Evolutionary conservation across 2,329 filamentous ascomycete species (phyloP).

Genomic region (Aspergillus brasiliensis): DNA sequence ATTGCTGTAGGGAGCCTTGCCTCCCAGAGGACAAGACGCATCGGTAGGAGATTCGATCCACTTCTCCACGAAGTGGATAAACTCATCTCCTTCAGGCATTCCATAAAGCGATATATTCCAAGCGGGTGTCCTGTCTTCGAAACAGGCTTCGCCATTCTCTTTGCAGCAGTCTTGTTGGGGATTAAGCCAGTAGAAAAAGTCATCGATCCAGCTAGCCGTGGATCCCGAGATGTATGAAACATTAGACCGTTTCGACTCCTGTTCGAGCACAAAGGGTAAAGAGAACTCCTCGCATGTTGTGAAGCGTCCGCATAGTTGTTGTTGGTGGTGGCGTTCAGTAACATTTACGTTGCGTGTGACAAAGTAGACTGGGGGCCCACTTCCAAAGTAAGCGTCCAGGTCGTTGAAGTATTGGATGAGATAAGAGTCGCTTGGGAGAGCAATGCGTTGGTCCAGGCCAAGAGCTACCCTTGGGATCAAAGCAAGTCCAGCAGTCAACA

Average conservation of each 20-base stretch:
- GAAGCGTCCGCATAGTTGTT: constrained; percentile 86
- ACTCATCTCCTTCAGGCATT: constrained; percentile 93
- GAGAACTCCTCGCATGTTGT: constrained; percentile 84
- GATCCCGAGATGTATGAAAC: constrained; percentile 86
- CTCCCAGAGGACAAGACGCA: constrained; percentile 82
- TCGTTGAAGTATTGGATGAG: constrained; percentile 97
- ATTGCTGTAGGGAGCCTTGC: constrained; percentile 81
- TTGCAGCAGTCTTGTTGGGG: constrained; percentile 78
- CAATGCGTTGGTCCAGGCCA: constrained; percentile 91
- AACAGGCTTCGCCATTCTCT: constrained; percentile 72
- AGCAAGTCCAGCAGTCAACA: constrained; percentile 83
- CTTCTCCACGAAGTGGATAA: constrained; percentile 78
- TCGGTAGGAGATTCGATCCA: constrained; percentile 81
- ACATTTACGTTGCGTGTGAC: constrained; percentile 80
- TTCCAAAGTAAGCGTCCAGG: constrained; percentile 86
- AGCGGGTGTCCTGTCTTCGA: constrained; percentile 71
- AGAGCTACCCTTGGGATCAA: constrained; percentile 82
- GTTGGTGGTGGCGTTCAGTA: constrained; percentile 74
- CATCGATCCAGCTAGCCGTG: constrained; percentile 93
- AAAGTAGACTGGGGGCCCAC: constrained; percentile 94
- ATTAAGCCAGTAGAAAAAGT: constrained; percentile 96
- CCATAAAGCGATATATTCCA: constrained; percentile 90
- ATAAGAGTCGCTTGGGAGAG: constrained; percentile 91
- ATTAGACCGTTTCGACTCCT: constrained; percentile 86
- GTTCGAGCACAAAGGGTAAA: constrained; percentile 85